phyloP scores from a whole-genome alignment of 257 asterid species.

The Solanum pimpinellifolium region DNA sequence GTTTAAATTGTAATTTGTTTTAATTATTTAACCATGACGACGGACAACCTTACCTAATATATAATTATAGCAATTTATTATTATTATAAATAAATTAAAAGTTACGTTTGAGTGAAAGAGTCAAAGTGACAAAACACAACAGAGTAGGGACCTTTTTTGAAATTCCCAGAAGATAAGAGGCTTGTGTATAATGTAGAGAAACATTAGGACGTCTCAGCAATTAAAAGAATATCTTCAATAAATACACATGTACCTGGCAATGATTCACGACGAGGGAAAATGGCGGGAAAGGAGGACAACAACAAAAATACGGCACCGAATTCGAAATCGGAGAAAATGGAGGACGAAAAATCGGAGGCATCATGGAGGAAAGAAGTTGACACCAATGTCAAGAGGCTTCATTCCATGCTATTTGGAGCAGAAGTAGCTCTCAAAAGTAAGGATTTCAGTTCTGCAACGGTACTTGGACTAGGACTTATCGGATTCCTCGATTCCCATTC shows the following conservation, averaged over 20 bases:
- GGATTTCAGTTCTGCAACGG: constrained; percentile 64
- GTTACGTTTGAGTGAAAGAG: not conserved
- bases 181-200: not conserved
- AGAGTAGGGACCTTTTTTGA: not conserved
- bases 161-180: not conserved
- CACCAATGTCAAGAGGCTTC: constrained; percentile 66
- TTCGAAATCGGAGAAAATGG: constrained; percentile 18
- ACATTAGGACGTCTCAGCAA: not conserved
- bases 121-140: not conserved
- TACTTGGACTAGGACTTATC: constrained; percentile 57
- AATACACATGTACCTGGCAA: too few species aligned
- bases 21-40: too few species aligned
- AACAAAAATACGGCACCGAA: not conserved
- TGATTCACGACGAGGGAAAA: not conserved
- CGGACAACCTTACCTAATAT: not conserved
- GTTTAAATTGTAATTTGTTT: too few species aligned
- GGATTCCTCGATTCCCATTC: constrained; percentile 90
- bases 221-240: not conserved
- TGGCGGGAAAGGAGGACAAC: constrained; percentile 68
- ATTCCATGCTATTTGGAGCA: constrained; percentile 76
- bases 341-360: constrained; percentile 21
- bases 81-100: not conserved
- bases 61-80: not conserved
- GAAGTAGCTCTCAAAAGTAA: constrained; percentile 68
- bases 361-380: constrained; percentile 87